phyloP scores from a whole-genome alignment of 192 early-diverging fungal genomes.

The Cetraspora pellucida region DNA sequence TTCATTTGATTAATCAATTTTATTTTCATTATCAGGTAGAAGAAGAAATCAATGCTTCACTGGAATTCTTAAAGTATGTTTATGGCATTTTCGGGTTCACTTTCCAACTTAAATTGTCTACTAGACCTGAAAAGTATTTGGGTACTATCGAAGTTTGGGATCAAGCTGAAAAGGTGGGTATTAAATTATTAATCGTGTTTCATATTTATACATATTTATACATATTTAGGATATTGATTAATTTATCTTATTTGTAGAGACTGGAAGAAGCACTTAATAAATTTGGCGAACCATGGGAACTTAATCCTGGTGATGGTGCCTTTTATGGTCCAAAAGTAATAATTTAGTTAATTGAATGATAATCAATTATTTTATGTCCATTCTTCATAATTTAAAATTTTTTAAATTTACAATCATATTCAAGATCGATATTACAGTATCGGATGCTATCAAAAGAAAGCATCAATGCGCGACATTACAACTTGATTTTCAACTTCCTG shows the following conservation, averaged over 20 bases:
- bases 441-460: slow-evolving; percentile 87
- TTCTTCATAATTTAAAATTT: not conserved
- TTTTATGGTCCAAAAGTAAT: slow-evolving; percentile 96
- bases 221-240: not conserved
- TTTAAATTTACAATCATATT: not conserved
- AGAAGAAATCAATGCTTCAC: slow-evolving; percentile 78
- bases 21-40: slow-evolving; percentile 52
- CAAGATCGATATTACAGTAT: slow-evolving; percentile 91
- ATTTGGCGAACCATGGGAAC: slow-evolving; percentile 80
- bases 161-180: slow-evolving; percentile 75
- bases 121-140: slow-evolving; percentile 94
- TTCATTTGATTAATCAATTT: slow-evolving; percentile 8
- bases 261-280: slow-evolving; percentile 76
- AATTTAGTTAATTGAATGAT: not conserved
- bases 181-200: not conserved
- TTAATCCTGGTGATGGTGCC: slow-evolving; percentile 95
- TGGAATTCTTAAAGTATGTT: slow-evolving; percentile 88
- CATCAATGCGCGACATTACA: slow-evolving; percentile 98
- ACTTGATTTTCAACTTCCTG: slow-evolving; percentile 97
- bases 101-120: slow-evolving; percentile 90
- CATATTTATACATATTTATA: not conserved
- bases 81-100: slow-evolving; percentile 96
- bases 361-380: not conserved
- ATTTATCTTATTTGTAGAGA: slow-evolving; percentile 38
- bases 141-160: slow-evolving; percentile 92